Evolutionary conservation across 768 basidiomycete species (phyloP).

Genomic region (Pisolithus albus): DNA sequence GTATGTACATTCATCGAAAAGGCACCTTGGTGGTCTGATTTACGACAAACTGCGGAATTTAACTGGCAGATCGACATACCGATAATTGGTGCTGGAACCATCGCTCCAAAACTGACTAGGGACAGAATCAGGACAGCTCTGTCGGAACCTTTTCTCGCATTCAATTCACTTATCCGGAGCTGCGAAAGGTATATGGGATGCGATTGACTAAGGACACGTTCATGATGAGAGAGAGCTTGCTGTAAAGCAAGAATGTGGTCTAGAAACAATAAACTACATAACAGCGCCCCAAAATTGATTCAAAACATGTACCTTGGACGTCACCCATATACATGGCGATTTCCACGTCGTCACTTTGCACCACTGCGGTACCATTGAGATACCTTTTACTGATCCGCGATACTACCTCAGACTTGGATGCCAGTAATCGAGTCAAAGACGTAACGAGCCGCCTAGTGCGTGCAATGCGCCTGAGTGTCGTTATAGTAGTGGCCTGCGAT

Average conservation of each 20-base stretch:
- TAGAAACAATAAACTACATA: slow-evolving; percentile 22
- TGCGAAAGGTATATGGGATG: slow-evolving; percentile 83
- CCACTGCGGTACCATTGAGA: slow-evolving; percentile 30
- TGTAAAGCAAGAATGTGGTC: slow-evolving; percentile 90
- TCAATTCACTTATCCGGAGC: slow-evolving; percentile 54
- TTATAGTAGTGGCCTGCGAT: slow-evolving; percentile 31
- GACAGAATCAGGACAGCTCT: slow-evolving; percentile 61
- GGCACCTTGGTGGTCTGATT: slow-evolving; percentile 37
- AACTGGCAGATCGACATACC: slow-evolving; percentile 34
- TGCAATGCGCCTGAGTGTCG: slow-evolving; percentile 71
- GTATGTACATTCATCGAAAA: slow-evolving; percentile 62
- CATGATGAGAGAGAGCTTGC: slow-evolving; percentile 77
- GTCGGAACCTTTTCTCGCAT: slow-evolving; percentile 57
- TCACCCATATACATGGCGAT: slow-evolving; percentile 87
- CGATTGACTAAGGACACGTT: slow-evolving; percentile 80
- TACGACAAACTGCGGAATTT: neutral
- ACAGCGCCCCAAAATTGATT: neutral
- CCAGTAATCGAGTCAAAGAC: slow-evolving; percentile 65
- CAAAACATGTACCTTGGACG: slow-evolving; percentile 61
- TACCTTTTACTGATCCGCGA: slow-evolving; percentile 74
- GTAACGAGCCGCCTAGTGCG: slow-evolving; percentile 73
- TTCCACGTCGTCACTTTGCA: slow-evolving; percentile 47
- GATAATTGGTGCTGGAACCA: slow-evolving; percentile 55
- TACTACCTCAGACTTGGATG: slow-evolving; percentile 77
- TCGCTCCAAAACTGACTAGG: slow-evolving; percentile 56